Evolutionary conservation across 306 rosid genomes (phyloP).

Genomic region (Amphicarpaea edgeworthii): DNA sequence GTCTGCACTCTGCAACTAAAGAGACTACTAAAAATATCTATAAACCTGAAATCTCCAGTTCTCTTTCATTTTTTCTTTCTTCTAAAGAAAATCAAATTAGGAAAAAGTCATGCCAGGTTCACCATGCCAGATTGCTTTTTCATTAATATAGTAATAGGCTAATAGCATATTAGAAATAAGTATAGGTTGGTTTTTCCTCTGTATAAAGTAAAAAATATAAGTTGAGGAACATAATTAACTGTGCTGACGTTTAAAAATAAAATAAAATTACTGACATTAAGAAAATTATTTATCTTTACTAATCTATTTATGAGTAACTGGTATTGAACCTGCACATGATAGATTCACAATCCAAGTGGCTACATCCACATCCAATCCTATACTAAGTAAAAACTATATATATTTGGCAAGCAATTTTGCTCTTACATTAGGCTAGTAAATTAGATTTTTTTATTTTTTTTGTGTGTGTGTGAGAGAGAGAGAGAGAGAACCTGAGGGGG

Average conservation of each 20-base stretch:
- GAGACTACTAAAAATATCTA: neutral
- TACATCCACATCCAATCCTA: slow-evolving; percentile 10
- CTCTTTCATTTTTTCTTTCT: neutral
- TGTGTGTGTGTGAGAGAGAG: slow-evolving; percentile 29
- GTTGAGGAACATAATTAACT: neutral
- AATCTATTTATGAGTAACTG: slow-evolving; percentile 7
- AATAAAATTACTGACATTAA: slow-evolving; percentile 14
- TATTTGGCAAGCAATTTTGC: neutral
- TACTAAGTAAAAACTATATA: slow-evolving; percentile 21
- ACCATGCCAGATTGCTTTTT: slow-evolving; percentile 10
- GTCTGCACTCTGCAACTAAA: neutral
- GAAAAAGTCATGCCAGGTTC: slow-evolving; percentile 30
- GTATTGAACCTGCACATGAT: neutral
- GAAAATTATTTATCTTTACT: neutral
- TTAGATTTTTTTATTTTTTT: no score
- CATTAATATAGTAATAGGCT: neutral
- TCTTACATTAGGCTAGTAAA: slow-evolving; percentile 6
- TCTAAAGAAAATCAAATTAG: slow-evolving; percentile 8
- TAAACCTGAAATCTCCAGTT: no score
- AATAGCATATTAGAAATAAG: neutral
- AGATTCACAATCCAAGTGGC: slow-evolving; percentile 10
- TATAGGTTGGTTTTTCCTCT: slow-evolving; percentile 5
- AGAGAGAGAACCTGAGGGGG: slow-evolving; percentile 87
- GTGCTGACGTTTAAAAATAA: neutral
- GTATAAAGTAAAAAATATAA: neutral